Evolutionary conservation across 2,329 filamentous ascomycete genomes (phyloP), one percentile per base, ranked within the genome.

Genomic region (Didymella glomerata): DNA sequence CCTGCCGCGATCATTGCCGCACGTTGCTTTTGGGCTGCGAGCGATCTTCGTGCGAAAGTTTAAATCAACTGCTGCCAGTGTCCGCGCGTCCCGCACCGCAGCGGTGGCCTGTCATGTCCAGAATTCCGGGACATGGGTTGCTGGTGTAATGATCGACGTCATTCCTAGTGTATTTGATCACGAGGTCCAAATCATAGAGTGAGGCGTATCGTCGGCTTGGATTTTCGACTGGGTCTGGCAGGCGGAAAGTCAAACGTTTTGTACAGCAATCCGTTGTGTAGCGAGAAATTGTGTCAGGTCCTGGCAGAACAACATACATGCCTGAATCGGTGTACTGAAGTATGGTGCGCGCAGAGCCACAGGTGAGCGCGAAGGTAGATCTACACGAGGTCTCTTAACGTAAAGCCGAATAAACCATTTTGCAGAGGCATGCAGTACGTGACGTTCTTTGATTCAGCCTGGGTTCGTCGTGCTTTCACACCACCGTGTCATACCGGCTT

Each of bases 71-170:
- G 38, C 22, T 55, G 18, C 14, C 32, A 48, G 38, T 55, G 52
- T 62, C 52, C 55, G 48, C 57, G 57, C 61, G 57, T 61, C 41
- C 60, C 57, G 60, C 20, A 50, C 55, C 57, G 53, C 58, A 64
- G 53, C 63, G 58, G 41, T 55, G 45, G 51, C 62, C 57, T 64
- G 57, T 65, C 59, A 61, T 32, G 45, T 46, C 62, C 63, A 53
- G 38, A 42, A 44, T 34, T 30, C 38, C 58, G 59, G 58, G 40
- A 61, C 67, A 63, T 66, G 65, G 64, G 27, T 61, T 18, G 41
- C 47, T 54, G 40, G 38, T 14, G 11, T 46, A 14, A 18, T 9
- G 49, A 58, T 36, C 44, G 22, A 48, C 38, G 4, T 32, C 18
- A 41, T 41, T 32, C n/a, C 45, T 22, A 20, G 56, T 40, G 20